Percentiles rank a stretch among this genome's conserved stretches.
Evolutionary conservation across 1,284 basidiomycete genomes (phyloP).

Genomic region (Heliocybe sulcata): DNA sequence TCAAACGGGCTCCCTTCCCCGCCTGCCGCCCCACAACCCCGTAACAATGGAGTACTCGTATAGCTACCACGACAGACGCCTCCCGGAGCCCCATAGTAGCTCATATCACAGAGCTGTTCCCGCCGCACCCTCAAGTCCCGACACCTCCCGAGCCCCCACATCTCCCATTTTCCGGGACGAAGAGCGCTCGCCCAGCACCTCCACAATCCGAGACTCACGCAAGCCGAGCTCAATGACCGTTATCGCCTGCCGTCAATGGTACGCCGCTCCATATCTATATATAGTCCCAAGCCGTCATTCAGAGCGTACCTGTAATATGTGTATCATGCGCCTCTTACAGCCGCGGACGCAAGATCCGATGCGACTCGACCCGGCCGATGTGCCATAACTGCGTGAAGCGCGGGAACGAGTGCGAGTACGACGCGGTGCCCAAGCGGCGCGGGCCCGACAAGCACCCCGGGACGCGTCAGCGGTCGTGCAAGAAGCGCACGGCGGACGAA

Average conservation of each 20-base stretch:
- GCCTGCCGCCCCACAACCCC: background rate
- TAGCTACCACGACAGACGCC: background rate
- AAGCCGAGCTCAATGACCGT: slow-evolving; percentile 23
- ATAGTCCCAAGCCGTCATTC: background rate
- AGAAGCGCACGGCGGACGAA: slow-evolving; percentile 45
- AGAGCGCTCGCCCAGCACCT: background rate
- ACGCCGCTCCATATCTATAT: slow-evolving; percentile 10
- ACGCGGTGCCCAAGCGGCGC: slow-evolving; percentile 68
- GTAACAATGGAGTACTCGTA: background rate
- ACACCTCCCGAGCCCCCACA: background rate
- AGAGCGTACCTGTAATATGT: slow-evolving; percentile 5
- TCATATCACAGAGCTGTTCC: background rate
- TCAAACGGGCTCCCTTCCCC: background rate
- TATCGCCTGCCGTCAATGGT: slow-evolving; percentile 37
- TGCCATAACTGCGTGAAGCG: slow-evolving; percentile 75
- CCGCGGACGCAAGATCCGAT: slow-evolving; percentile 75
- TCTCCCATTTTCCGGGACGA: background rate
- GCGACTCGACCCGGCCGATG: slow-evolving; percentile 71
- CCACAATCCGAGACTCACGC: background rate
- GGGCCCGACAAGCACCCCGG: slow-evolving; percentile 80
- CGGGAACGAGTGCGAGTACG: slow-evolving; percentile 69
- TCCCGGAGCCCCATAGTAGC: slow-evolving; percentile 1
- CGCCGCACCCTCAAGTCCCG: background rate
- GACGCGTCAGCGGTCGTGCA: slow-evolving; percentile 72
- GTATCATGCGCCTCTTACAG: slow-evolving; percentile 27